A percentile compares a stretch with the other conserved stretches of the same genome.
Evolutionary conservation across 768 basidiomycete species (phyloP).

Genomic region (Calocybe cyanea): DNA sequence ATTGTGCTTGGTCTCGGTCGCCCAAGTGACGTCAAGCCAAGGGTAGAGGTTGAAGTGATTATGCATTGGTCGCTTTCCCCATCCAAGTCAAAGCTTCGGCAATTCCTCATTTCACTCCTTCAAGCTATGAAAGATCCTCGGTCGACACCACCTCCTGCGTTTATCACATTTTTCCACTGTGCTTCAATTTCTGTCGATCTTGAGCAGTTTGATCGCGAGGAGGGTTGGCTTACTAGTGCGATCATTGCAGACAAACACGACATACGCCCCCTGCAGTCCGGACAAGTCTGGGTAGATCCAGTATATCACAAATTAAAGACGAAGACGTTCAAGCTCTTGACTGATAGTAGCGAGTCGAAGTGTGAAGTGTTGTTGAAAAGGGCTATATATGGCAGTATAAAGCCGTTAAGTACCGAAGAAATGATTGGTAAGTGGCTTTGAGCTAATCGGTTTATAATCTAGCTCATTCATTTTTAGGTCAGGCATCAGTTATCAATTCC

Average conservation of each 20-base stretch:
- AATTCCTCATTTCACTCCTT: not conserved
- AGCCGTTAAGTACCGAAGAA: not conserved
- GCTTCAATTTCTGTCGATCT: not conserved
- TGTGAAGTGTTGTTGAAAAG: not conserved
- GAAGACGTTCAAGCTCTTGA: not conserved
- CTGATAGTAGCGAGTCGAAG: not conserved
- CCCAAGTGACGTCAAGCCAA: not conserved
- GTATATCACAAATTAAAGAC: no score
- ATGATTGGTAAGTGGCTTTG: not conserved
- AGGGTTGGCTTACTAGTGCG: not conserved
- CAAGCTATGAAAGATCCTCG: not conserved
- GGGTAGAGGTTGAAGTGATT: not conserved
- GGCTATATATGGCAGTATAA: not conserved
- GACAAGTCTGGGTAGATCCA: not conserved
- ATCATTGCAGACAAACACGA: not conserved
- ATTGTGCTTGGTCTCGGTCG: not conserved
- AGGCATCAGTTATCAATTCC: no score
- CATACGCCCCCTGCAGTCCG: not conserved
- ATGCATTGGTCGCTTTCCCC: not conserved
- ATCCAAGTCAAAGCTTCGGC: not conserved
- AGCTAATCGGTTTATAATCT: no score
- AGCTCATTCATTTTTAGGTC: no score
- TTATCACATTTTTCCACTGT: not conserved
- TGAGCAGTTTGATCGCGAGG: not conserved
- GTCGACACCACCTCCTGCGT: not conserved